A percentile compares a stretch with the other conserved stretches of the same genome.
phyloP scores from a whole-genome alignment of 2,329 filamentous ascomycete species.

The Domatiomyces catenatus region DNA sequence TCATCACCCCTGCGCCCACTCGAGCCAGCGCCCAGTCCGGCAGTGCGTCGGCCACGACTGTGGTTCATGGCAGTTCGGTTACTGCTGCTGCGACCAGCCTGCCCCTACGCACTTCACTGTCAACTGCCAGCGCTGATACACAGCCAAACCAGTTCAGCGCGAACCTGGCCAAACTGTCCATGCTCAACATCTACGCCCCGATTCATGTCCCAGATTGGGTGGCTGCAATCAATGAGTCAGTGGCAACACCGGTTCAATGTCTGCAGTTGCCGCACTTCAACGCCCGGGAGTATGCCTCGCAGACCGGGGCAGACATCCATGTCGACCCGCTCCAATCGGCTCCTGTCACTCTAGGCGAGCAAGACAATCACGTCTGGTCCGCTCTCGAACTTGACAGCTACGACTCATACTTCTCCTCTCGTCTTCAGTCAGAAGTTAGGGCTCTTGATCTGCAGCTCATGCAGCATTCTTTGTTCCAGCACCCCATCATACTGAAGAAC shows the following conservation, averaged over 20 bases:
- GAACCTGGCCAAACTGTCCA: background rate
- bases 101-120: background rate
- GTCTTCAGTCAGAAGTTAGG: slow-evolving; percentile 15
- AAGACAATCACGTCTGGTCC: slow-evolving; percentile 5
- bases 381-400: slow-evolving; percentile 8
- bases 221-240: slow-evolving; percentile 18
- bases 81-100: background rate
- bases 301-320: slow-evolving; percentile 12
- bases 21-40: background rate
- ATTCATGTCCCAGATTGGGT: slow-evolving; percentile 17
- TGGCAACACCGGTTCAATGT: slow-evolving; percentile 10
- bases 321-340: slow-evolving; percentile 7
- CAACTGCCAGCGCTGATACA: background rate
- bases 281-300: slow-evolving; percentile 12
- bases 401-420: slow-evolving; percentile 16
- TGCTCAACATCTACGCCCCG: slow-evolving; percentile 16
- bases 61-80: background rate
- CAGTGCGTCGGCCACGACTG: background rate
- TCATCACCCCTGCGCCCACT: background rate
- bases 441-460: slow-evolving; percentile 11
- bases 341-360: slow-evolving; percentile 6
- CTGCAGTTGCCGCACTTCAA: slow-evolving; percentile 12
- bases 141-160: background rate
- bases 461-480: slow-evolving; percentile 13
- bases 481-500: slow-evolving; percentile 6